A percentile compares a stretch with the other conserved stretches of the same genome.
Evolutionary conservation across 78 protist genomes (phyloP).

Genomic region (Planoprotostelium fungivorum): DNA sequence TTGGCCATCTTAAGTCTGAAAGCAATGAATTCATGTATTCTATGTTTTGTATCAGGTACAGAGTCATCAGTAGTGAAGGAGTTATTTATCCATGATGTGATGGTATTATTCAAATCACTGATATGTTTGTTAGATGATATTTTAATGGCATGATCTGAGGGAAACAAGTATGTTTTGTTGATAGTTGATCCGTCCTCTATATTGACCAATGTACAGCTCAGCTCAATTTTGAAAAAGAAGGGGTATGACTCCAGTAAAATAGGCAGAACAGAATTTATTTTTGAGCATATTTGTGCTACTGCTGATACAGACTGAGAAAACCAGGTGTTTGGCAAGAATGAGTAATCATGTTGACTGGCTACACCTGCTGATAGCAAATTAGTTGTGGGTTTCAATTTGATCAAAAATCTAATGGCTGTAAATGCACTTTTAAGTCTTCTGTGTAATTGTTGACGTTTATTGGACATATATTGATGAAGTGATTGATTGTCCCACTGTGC

Average conservation of each 20-base stretch:
- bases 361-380: background rate
- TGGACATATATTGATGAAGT: background rate
- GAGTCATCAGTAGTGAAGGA: background rate
- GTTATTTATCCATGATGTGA: background rate
- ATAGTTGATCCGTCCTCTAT: background rate
- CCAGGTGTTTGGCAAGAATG: slow-evolving; percentile 1
- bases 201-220: background rate
- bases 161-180: background rate
- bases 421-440: background rate
- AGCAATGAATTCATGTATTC: background rate
- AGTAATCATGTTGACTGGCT: background rate
- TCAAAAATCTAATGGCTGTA: background rate
- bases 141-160: background rate
- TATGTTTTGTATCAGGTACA: background rate
- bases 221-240: background rate
- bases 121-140: background rate
- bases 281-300: background rate
- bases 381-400: background rate
- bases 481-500: background rate
- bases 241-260: background rate
- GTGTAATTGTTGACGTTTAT: background rate
- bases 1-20: background rate
- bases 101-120: background rate
- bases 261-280: background rate
- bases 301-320: slow-evolving; percentile 1